Evolutionary conservation across 116 monocot species (phyloP).

Genomic region (Iris pallida): DNA sequence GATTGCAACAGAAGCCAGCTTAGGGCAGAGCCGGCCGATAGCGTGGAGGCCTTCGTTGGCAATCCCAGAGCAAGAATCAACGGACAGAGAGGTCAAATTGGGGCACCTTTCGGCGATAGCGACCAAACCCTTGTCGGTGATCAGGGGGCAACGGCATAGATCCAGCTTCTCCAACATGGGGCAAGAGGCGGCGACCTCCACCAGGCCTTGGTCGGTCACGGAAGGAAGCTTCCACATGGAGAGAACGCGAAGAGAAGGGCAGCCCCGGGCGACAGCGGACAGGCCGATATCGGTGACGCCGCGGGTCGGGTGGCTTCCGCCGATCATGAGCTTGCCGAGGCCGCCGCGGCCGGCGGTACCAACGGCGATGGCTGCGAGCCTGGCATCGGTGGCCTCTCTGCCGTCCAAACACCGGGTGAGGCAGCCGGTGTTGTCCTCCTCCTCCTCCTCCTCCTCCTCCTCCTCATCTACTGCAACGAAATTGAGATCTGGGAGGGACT

Average conservation of each 20-base stretch:
- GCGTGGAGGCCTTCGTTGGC: conserved; percentile 59
- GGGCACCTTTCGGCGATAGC: conserved; percentile 67
- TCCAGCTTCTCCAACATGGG: conserved; percentile 68
- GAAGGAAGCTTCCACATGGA: conserved; percentile 47
- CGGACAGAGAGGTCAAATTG: conserved; percentile 35
- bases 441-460: neutral
- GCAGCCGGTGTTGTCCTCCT: conserved; percentile 14
- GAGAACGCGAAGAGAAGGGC: conserved; percentile 40
- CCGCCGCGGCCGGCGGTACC: conserved; percentile 33
- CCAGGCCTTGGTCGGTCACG: conserved; percentile 52
- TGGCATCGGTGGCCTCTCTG: conserved; percentile 60
- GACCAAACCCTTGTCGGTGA: conserved; percentile 62
- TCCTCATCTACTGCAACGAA: neutral
- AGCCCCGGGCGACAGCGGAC: conserved; percentile 38
- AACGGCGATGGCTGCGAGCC: conserved; percentile 60
- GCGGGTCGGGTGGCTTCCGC: conserved; percentile 40
- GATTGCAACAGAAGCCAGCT: conserved; percentile 53
- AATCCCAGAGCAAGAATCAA: conserved; percentile 53
- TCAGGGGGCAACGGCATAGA: conserved; percentile 47
- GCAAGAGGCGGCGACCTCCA: conserved; percentile 58
- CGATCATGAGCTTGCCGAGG: conserved; percentile 50
- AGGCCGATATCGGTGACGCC: conserved; percentile 53
- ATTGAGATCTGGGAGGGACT: conserved; percentile 26
- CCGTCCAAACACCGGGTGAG: conserved; percentile 42
- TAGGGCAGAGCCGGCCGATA: conserved; percentile 47